Evolutionary conservation across 2,329 filamentous ascomycete genomes (phyloP).

Genomic region (Colletotrichum spinosum): DNA sequence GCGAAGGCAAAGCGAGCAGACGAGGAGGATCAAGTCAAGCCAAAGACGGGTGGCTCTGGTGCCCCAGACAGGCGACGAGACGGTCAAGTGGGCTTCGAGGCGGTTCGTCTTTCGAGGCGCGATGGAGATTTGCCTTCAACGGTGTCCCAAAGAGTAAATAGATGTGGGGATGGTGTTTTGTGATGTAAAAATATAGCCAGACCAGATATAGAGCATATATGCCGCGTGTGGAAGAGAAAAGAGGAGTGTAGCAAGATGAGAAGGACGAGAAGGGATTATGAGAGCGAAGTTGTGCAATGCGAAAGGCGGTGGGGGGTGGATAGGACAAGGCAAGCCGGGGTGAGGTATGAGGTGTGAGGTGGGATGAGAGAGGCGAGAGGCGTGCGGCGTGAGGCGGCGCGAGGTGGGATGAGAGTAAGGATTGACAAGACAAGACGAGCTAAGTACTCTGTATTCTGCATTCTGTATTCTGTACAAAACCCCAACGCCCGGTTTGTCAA

Average conservation of each 20-base stretch:
- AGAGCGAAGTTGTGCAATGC: conserved; percentile 23
- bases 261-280: conserved; percentile 16
- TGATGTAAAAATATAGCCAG: too few species aligned
- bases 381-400: too few species aligned
- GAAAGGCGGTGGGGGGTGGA: conserved; percentile 13
- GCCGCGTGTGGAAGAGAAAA: conserved; percentile 5
- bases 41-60: conserved; percentile 1
- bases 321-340: neutral
- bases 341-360: too few species aligned
- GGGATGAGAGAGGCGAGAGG: too few species aligned
- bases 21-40: neutral
- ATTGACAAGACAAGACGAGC: too few species aligned
- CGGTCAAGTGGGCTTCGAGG: neutral
- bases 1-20: conserved; percentile 12
- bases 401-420: too few species aligned
- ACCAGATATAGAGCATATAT: neutral
- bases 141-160: too few species aligned
- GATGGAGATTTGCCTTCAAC: neutral
- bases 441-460: too few species aligned
- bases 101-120: conserved; percentile 3
- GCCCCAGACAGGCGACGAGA: neutral
- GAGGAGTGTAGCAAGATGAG: neutral
- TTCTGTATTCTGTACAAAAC: too few species aligned
- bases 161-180: too few species aligned
- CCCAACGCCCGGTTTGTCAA: too few species aligned